phyloP scores from a whole-genome alignment of 331 rosid genomes.

The Pyracantha coccinea region DNA sequence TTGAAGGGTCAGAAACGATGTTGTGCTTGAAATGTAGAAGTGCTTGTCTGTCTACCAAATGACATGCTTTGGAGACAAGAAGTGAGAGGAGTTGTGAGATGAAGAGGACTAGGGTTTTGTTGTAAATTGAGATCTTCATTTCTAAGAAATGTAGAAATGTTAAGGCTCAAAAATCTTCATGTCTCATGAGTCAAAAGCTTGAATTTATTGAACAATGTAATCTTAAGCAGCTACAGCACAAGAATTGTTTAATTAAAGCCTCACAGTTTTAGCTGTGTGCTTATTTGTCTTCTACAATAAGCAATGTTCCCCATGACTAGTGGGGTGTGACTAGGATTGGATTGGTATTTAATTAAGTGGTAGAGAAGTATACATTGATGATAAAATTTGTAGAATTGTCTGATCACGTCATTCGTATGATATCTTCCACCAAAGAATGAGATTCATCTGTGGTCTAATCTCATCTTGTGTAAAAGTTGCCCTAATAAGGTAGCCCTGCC shows the following conservation, averaged over 20 bases:
- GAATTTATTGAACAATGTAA: not conserved
- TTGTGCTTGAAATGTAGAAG: conserved; percentile 44
- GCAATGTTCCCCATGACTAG: not conserved
- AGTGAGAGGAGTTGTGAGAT: conserved; percentile 2
- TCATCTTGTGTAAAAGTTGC: no score
- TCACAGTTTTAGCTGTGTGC: no score
- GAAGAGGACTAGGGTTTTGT: conserved; percentile 13
- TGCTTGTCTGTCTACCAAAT: conserved; percentile 40
- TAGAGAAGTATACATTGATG: no score
- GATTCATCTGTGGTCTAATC: no score
- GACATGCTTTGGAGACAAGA: conserved; percentile 27
- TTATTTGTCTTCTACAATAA: not conserved
- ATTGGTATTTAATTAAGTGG: not conserved
- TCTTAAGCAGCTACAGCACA: no score
- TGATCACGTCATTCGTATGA: no score
- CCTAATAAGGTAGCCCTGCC: no score
- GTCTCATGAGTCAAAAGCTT: not conserved
- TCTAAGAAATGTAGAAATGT: not conserved
- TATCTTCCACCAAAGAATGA: no score
- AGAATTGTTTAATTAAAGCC: no score
- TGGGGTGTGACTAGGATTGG: not conserved
- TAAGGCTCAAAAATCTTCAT: not conserved
- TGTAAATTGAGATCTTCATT: conserved; percentile 10
- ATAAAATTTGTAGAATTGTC: no score
- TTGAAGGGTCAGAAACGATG: conserved; percentile 48